Base-by-base conservation (phyloP, 345 rosid genomes). In the Mangifera indica region DNA sequence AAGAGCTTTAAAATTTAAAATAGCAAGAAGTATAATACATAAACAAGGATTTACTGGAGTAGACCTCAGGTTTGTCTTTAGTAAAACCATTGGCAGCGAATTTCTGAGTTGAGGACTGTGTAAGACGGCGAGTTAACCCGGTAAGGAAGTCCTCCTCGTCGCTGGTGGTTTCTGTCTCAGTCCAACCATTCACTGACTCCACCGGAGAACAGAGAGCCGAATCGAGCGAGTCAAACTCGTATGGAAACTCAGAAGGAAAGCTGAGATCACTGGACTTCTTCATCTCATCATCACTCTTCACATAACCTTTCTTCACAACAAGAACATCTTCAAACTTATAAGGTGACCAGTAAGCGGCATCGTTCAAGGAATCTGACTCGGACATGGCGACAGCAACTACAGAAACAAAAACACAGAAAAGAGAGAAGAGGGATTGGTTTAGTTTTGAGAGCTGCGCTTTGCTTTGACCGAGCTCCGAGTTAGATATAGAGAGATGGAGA, bases 61-160 rank as follows among this genome's bases (percentile, higher is more conserved):
- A 62, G 10, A 86, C 90, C 85, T 84, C 82, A 29, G 66, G 17
- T 65, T 79, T 83, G 77, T 46, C 66, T 57, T 60, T 49, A n/a
- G 69, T 17, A 32, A 73, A 29, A 8, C 40, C 64, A 6, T 79
- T 85, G 32, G 77, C 78, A 10, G 80, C 80, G 80, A 67, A 73
- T 49, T 74, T 82, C 76, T 83, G 91, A 73, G 85, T 73, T 1
- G 87, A 70, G n/a, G 82, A 84, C 73, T 74, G 88, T 63, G 86
- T 77, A 80, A 93, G 81, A 11, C 88, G 84, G 20, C 92, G 96
- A 71, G 86, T 84, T 10, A 89, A 74, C 14, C 84, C 91, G 24
- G 88, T 88, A 0, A 91, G 75, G 54, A 79, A 87, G 69, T 88
- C 91, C 26, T 87, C 89, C 73, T 90, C 97, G 62, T 89, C 98